Percentiles rank a stretch among this genome's conserved stretches.
phyloP scores from a whole-genome alignment of 2,329 filamentous ascomycete genomes.

The Trichoderma aggressivum region DNA sequence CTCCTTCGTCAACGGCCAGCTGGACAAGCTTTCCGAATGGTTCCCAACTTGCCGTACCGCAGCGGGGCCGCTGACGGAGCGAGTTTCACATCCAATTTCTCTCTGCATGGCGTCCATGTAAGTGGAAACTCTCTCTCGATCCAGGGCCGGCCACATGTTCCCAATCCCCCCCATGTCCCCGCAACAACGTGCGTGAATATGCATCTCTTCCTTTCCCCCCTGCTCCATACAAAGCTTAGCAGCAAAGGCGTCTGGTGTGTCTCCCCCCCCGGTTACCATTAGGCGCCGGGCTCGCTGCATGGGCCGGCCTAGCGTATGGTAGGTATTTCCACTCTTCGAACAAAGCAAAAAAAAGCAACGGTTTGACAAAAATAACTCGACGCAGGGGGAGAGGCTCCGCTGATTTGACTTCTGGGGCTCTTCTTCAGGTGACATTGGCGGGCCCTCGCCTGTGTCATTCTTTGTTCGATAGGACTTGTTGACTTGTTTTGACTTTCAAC shows the following conservation, averaged over 20 bases:
- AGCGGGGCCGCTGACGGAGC: neutral
- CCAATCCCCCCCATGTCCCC: neutral
- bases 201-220: neutral
- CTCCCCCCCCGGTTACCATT: neutral
- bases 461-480: neutral
- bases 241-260: neutral
- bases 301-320: neutral
- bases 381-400: neutral
- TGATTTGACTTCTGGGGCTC: slow-evolving; percentile 2
- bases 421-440: slow-evolving; percentile 7
- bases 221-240: neutral
- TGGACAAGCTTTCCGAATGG: neutral
- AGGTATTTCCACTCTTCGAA: neutral
- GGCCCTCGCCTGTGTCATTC: neutral
- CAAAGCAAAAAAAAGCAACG: neutral
- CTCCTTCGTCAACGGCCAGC: neutral
- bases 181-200: neutral
- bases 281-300: slow-evolving; percentile 3
- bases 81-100: neutral
- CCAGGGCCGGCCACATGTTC: neutral
- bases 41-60: neutral
- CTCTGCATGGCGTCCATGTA: slow-evolving; percentile 1
- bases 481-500: neutral
- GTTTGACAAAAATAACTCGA: slow-evolving; percentile 14
- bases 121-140: neutral